These are phyloP conservation scores for Pseudogymnoascus verrucosus DNA, from an alignment of 2,329 filamentous ascomycete genomes.

Conservation along the genomic window DNA sequence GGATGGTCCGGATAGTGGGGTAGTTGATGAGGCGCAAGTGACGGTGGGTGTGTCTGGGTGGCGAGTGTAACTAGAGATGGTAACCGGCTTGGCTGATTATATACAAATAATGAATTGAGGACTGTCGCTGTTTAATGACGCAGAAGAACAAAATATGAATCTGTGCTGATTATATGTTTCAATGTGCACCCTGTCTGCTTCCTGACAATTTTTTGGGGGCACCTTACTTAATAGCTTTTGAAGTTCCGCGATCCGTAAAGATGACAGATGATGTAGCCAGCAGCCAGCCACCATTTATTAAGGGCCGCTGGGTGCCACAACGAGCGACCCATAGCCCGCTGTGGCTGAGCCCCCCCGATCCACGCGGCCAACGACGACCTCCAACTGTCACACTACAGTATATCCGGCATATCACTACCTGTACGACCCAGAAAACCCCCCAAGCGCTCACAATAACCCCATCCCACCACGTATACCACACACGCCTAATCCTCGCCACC, in stretches of 20 bases:
- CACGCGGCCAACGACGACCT: constrained; percentile 5
- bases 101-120: neutral
- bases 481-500: neutral
- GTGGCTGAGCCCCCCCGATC: neutral
- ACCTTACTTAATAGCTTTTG: neutral
- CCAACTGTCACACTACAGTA: neutral
- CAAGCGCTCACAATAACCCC: neutral
- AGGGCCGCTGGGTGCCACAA: neutral
- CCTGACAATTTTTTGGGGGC: neutral
- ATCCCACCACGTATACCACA: neutral
- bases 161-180: neutral
- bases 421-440: neutral
- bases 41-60: neutral
- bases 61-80: constrained; percentile 1
- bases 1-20: constrained; percentile 3
- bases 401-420: neutral
- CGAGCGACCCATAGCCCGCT: neutral
- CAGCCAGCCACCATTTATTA: constrained; percentile 5
- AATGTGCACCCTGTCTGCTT: neutral
- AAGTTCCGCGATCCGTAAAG: constrained; percentile 1
- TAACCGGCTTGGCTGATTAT: constrained; percentile 8
- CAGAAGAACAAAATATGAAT: neutral
- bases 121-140: neutral
- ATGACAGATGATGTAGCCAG: constrained; percentile 7
- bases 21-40: constrained; percentile 6